Conservation (phyloP, 768 basidiomycete species). For the Psilocybe sp. region DNA sequence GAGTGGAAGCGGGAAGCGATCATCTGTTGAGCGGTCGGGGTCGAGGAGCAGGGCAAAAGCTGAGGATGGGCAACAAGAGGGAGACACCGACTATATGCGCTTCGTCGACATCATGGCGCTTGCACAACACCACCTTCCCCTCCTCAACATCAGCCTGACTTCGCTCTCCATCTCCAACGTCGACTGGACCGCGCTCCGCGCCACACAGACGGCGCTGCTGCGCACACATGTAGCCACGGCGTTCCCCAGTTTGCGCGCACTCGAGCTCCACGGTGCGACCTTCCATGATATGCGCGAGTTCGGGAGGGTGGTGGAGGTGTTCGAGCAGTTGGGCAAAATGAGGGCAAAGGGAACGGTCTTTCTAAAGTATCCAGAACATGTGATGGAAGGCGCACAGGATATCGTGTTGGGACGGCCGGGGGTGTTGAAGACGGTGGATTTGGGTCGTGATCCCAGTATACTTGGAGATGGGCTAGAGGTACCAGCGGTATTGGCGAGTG, state of each 20-base stretch:
- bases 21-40: no score
- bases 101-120: conserved; percentile 15
- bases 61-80: not conserved
- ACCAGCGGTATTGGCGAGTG: no score
- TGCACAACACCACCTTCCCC: conserved; percentile 5
- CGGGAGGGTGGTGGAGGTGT: conserved; percentile 18
- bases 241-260: conserved; percentile 16
- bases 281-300: conserved; percentile 31
- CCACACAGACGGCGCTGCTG: conserved; percentile 13
- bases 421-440: no score
- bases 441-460: no score
- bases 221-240: conserved; percentile 14
- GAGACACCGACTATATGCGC: not conserved
- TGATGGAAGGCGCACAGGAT: conserved; percentile 7
- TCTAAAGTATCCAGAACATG: conserved; percentile 24
- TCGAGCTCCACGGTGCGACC: conserved; percentile 23
- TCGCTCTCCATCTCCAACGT: conserved; percentile 23
- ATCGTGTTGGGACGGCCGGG: no score
- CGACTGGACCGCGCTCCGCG: conserved; percentile 25
- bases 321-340: conserved; percentile 21
- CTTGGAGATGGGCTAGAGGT: no score
- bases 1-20: no score
- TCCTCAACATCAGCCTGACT: conserved; percentile 5
- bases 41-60: no score
- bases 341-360: conserved; percentile 22